Evolutionary conservation across 371 early-diverging fungal species (phyloP).

Genomic region (Apophysomyces variabilis): DNA sequence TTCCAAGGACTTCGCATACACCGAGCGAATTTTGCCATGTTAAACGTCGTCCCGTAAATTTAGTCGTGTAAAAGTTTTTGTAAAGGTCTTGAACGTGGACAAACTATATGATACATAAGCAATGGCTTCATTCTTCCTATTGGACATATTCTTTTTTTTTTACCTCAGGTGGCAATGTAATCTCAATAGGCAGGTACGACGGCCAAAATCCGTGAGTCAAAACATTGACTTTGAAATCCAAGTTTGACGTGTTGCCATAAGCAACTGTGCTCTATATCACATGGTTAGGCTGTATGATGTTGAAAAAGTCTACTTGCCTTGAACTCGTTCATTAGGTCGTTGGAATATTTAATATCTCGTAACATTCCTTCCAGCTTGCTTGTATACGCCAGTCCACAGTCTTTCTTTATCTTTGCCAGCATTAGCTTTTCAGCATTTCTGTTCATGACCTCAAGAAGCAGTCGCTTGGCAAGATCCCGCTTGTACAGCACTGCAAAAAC

Average conservation of each 20-base stretch:
- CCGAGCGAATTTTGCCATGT: conserved; percentile 88
- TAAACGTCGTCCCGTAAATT: conserved; percentile 78
- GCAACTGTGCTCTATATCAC: background rate
- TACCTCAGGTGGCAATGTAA: conserved; percentile 73
- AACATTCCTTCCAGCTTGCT: conserved; percentile 95
- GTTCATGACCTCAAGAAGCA: conserved; percentile 73
- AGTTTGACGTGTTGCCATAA: background rate
- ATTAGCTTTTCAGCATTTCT: conserved; percentile 86
- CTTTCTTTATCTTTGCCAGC: conserved; percentile 83
- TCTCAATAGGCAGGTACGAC: conserved; percentile 75
- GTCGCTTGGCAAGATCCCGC: conserved; percentile 84
- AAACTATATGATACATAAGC: conserved; percentile 16
- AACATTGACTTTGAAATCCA: conserved; percentile 71
- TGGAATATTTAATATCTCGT: conserved; percentile 83
- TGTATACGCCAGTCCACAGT: conserved; percentile 89
- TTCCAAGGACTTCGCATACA: conserved; percentile 72
- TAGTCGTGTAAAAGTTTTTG: conserved; percentile 73
- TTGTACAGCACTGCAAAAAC: conserved; percentile 94
- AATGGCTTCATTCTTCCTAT: background rate
- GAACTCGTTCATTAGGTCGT: conserved; percentile 69
- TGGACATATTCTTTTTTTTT: background rate
- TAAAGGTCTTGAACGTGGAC: conserved; percentile 71
- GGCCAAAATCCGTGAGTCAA: conserved; percentile 95
- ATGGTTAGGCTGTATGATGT: too few relatives aligned
- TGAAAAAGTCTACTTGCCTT: conserved; percentile 38